These are phyloP conservation scores for Berberis vulgaris DNA, from an alignment of 164 flowering plant genomes.

Conservation along the genomic window DNA sequence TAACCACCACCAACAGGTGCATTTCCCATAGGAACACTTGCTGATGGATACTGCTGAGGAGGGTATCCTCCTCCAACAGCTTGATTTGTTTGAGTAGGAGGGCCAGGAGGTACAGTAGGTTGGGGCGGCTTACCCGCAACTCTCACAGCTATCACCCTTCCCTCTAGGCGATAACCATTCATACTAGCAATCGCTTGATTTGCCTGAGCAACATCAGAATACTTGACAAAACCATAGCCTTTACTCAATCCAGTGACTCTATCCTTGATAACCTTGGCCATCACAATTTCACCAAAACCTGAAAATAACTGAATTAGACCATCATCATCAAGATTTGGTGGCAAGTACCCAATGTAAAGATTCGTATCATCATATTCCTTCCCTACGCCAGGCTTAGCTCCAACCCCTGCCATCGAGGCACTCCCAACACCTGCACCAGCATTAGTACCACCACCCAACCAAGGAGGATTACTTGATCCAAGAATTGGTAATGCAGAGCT, in stretches of 20 bases:
- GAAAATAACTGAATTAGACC: constrained; percentile 64
- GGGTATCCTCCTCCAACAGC: constrained; percentile 54
- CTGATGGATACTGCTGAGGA: constrained; percentile 55
- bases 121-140: constrained; percentile 96
- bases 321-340: constrained; percentile 88
- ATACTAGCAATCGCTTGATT: constrained; percentile 70
- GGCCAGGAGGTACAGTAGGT: constrained; percentile 69
- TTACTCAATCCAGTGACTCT: constrained; percentile 68
- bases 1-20: constrained; percentile 43
- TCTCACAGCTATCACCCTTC: constrained; percentile 83
- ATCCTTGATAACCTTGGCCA: constrained; percentile 95
- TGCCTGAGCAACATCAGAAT: constrained; percentile 72
- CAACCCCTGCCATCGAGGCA: constrained; percentile 24
- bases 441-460: constrained; percentile 42
- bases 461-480: constrained; percentile 69
- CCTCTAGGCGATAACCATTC: constrained; percentile 81
- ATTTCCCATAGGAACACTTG: constrained; percentile 48
- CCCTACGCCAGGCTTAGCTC: constrained; percentile 23
- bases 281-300: constrained; percentile 77
- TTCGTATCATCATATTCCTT: constrained; percentile 89
- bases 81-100: constrained; percentile 53
- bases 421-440: constrained; percentile 23
- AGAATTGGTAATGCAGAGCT: constrained; percentile 32
- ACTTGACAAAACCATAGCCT: constrained; percentile 98
- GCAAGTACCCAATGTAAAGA: constrained; percentile 82